These are phyloP conservation scores for Mycena galopus DNA, from an alignment of 768 basidiomycete species.

Conservation along the genomic window DNA sequence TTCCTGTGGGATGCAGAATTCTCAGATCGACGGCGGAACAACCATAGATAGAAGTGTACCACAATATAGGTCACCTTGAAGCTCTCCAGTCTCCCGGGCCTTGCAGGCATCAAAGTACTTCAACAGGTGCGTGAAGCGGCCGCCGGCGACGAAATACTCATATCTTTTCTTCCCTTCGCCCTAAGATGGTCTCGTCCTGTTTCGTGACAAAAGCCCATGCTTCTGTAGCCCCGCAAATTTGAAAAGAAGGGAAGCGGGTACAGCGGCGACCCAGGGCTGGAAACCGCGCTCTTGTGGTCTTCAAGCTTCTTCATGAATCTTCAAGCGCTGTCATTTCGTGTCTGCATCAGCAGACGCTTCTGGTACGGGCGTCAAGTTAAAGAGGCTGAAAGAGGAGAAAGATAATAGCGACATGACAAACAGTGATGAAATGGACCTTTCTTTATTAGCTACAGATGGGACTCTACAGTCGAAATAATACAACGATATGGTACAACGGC, in stretches of 20 bases:
- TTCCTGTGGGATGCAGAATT: not conserved
- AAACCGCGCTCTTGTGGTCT: too few species aligned
- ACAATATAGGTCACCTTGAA: not conserved
- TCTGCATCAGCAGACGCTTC: too few species aligned
- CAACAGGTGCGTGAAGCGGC: not conserved
- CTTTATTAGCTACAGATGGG: constrained; percentile 17
- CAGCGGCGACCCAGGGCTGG: too few species aligned
- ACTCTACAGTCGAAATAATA: constrained; percentile 20
- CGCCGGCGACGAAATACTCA: not conserved
- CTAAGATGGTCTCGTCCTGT: too few species aligned
- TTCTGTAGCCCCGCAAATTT: too few species aligned
- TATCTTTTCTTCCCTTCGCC: not conserved
- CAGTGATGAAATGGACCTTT: constrained; percentile 16
- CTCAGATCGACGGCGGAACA: not conserved
- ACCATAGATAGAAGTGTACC: not conserved
- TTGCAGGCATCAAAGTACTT: not conserved
- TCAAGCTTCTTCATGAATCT: too few species aligned
- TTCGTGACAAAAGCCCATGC: too few species aligned
- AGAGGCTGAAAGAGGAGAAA: too few species aligned
- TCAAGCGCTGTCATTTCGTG: too few species aligned
- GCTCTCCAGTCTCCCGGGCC: not conserved
- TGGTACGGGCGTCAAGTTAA: too few species aligned
- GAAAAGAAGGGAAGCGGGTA: too few species aligned
- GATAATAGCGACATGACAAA: too few species aligned
- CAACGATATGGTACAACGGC: constrained; percentile 18